These are phyloP conservation scores for Lobosporangium transversale DNA, from an alignment of 192 early-diverging fungal genomes.

Conservation along the genomic window DNA sequence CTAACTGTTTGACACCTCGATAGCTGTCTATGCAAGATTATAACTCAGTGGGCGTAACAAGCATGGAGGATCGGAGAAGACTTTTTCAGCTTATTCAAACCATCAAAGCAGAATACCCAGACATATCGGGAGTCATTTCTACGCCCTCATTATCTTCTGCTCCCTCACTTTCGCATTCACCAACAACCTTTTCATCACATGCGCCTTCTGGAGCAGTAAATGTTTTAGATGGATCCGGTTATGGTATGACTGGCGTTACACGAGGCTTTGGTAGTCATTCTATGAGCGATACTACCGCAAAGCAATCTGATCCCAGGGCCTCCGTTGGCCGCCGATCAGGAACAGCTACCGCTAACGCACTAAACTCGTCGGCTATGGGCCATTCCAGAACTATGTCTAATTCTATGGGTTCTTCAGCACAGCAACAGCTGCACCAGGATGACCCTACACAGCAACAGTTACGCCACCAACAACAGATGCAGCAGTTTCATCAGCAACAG, in stretches of 20 bases:
- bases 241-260: conserved; percentile 16
- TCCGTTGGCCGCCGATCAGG: conserved; percentile 45
- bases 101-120: conserved; percentile 49
- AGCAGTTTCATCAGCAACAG: conserved; percentile 18
- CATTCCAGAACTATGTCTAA: conserved; percentile 34
- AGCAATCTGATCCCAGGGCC: conserved; percentile 24
- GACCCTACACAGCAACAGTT: conserved; percentile 18
- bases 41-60: conserved; percentile 62
- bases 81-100: conserved; percentile 60
- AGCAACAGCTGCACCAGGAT: conserved; percentile 30
- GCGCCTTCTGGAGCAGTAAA: not conserved
- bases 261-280: conserved; percentile 29
- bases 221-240: conserved; percentile 13
- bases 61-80: conserved; percentile 66
- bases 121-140: conserved; percentile 16
- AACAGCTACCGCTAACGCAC: not conserved
- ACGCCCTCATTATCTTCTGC: conserved; percentile 9
- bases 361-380: conserved; percentile 6
- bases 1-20: not conserved
- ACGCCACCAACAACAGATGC: conserved; percentile 31
- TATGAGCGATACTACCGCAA: conserved; percentile 9
- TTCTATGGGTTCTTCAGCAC: not conserved
- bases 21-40: conserved; percentile 85
- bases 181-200: not conserved
- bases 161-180: not conserved